Evolutionary conservation across 2,329 filamentous ascomycete genomes (phyloP), one percentile per base, ranked within the genome.

Genomic region (Hansfordia pulvinata): DNA sequence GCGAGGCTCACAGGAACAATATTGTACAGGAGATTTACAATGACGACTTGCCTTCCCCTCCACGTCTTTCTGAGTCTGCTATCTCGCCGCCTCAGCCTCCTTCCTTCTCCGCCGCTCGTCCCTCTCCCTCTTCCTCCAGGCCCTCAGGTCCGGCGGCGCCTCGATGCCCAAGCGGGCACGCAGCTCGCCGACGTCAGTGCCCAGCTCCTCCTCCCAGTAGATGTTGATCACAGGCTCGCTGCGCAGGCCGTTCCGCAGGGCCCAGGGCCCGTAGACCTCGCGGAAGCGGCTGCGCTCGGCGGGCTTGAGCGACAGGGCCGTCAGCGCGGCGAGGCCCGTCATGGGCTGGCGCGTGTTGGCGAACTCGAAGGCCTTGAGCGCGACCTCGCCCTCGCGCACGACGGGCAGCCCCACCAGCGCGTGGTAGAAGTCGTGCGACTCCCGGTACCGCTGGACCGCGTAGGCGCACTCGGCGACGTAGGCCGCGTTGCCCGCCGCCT

Each of bases 391-490:
- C 59, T 98, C 90, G n/a, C 85, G 69, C 35, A 93, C 78, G 21
- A 92, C 72, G 0, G 90, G 90, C 25, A 98, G 56, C 0, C 88
- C 88, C 1, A 86, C 93, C 27, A 98, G 62, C 0, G 90, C 88
- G 52, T 98, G 90, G 58, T 92, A 94, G 54, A 98, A 94, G 51
- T 98, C 90, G 52, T 98, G 90, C 39, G 81, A 93, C 55, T 98
- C 90, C 35, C 90, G 76, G 54, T 98, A 98, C 28, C 90, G 74
- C 60, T 96, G 90, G 81, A 98, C 92, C 11, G 96, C 90, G 58
- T 96, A 98, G 19, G 90, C 90, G 50, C 86, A 93, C 55, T 98
- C 90, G 41, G 80, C 76, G n/a, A n/a, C n/a, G n/a, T n/a, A n/a
- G n/a, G n/a, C n/a, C n/a, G n/a, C n/a, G n/a, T n/a, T n/a, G n/a